phyloP scores from a whole-genome alignment of 768 basidiomycete genomes.

The Russula griseocarnosa region DNA sequence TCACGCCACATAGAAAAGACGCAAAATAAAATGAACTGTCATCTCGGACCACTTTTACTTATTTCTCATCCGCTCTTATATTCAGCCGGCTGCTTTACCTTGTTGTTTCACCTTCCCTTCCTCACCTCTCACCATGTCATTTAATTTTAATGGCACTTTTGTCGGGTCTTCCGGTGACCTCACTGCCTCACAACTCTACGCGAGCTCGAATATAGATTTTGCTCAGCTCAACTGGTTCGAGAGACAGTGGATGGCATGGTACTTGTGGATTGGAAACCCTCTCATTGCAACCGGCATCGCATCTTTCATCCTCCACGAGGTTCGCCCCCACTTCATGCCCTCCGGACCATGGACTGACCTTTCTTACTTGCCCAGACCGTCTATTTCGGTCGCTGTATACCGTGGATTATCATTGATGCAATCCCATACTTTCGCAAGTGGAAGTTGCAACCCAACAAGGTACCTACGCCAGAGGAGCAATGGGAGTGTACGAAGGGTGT shows the following conservation, averaged over 20 bases:
- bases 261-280: conserved; percentile 82
- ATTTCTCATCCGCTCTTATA: conserved; percentile 9
- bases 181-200: conserved; percentile 48
- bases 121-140: conserved; percentile 21
- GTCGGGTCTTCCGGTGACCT: conserved; percentile 16
- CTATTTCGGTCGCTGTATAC: conserved; percentile 93
- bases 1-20: conserved; percentile 2
- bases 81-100: neutral
- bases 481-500: conserved; percentile 96
- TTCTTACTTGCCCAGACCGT: conserved; percentile 55
- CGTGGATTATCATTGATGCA: conserved; percentile 93
- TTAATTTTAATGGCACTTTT: conserved; percentile 27
- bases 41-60: conserved; percentile 20
- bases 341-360: neutral
- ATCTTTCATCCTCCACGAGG: conserved; percentile 93
- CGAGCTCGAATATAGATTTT: conserved; percentile 52
- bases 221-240: conserved; percentile 65
- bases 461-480: conserved; percentile 77
- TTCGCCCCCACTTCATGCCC: conserved; percentile 38
- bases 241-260: conserved; percentile 81
- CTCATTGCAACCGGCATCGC: conserved; percentile 89
- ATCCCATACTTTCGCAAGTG: conserved; percentile 91
- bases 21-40: neutral
- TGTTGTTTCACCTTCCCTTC: neutral
- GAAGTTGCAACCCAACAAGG: conserved; percentile 88